Conservation (phyloP, 2,329 filamentous ascomycete species). For the Neophaeococcomyces mojaviensis region DNA sequence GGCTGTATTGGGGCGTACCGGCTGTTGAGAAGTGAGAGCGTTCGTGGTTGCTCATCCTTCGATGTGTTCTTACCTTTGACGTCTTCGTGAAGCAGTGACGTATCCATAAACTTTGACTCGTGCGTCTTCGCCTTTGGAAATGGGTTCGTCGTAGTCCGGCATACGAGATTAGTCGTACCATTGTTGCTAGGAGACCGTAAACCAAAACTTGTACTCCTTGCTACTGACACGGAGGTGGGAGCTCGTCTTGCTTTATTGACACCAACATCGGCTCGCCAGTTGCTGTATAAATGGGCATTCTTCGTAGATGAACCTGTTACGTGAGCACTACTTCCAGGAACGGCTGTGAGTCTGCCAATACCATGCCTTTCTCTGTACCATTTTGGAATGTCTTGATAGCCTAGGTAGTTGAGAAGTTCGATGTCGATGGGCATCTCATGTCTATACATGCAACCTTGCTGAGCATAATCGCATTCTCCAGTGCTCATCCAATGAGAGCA, state of each 20-base stretch:
- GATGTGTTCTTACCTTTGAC: no score
- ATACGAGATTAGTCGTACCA: not conserved
- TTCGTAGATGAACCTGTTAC: not conserved
- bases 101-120: no score
- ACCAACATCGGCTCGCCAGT: not conserved
- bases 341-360: constrained; percentile 25
- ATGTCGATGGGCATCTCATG: constrained; percentile 77
- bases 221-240: not conserved
- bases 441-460: constrained; percentile 81
- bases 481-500: constrained; percentile 88
- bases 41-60: not conserved
- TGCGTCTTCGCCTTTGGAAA: not conserved
- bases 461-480: constrained; percentile 74
- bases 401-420: constrained; percentile 59
- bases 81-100: no score
- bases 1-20: not conserved
- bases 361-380: constrained; percentile 49
- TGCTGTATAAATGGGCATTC: not conserved
- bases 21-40: constrained; percentile 1
- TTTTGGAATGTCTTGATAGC: constrained; percentile 51
- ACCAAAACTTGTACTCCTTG: not conserved
- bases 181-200: no score
- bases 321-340: constrained; percentile 9
- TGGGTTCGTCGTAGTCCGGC: not conserved
- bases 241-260: not conserved